These are phyloP conservation scores for Neoarthrinium moseri DNA, from an alignment of 2,329 filamentous ascomycete species.

Conservation along the genomic window DNA sequence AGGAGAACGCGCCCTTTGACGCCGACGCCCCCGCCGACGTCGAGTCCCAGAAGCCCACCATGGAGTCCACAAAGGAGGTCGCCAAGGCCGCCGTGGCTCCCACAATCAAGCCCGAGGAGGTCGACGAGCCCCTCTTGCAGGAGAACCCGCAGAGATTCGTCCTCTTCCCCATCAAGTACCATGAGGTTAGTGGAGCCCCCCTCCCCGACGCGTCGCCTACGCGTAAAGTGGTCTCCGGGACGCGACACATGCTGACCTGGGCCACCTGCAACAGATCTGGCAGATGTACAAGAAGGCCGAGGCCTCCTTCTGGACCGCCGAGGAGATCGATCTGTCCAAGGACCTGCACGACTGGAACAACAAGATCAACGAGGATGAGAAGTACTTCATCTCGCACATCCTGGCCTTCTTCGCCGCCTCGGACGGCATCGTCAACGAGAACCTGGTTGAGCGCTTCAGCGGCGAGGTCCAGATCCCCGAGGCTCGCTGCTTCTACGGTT, in stretches of 20 bases:
- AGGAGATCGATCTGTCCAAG: constrained; percentile 99
- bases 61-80: constrained; percentile 42
- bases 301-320: constrained; percentile 99
- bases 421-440: constrained; percentile 99
- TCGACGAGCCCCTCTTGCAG: constrained; percentile 85
- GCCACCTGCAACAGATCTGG: constrained; percentile 71
- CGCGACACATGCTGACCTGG: constrained; percentile 36
- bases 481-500: constrained; percentile 99
- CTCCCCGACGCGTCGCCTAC: constrained; percentile 49
- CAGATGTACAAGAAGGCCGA: constrained; percentile 99
- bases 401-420: constrained; percentile 99
- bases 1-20: constrained; percentile 72
- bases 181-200: constrained; percentile 76
- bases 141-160: constrained; percentile 97
- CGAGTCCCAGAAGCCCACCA: constrained; percentile 59
- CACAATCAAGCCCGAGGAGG: constrained; percentile 66
- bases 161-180: constrained; percentile 98
- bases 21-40: constrained; percentile 53
- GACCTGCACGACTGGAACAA: constrained; percentile 99
- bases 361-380: constrained; percentile 92
- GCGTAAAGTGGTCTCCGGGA: constrained; percentile 62
- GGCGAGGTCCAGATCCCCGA: constrained; percentile 96
- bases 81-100: constrained; percentile 41
- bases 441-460: constrained; percentile 96
- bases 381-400: constrained; percentile 97